phyloP scores from a whole-genome alignment of 1,139 yeast species.

The Spencermartinsiella ligniputridi region DNA sequence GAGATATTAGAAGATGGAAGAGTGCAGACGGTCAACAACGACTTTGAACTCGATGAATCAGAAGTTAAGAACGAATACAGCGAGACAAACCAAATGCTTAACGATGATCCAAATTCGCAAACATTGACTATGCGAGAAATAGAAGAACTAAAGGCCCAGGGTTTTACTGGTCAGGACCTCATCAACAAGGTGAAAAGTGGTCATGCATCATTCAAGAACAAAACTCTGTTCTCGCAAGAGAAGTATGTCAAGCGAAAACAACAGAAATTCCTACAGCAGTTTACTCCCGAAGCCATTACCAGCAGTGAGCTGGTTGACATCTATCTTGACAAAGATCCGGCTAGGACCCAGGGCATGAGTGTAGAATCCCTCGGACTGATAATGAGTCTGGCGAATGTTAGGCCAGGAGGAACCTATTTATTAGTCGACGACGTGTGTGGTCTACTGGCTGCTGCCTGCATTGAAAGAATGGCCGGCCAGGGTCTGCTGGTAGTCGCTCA shows the following conservation, averaged over 20 bases:
- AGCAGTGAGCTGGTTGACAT: constrained; percentile 70
- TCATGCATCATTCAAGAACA: constrained; percentile 83
- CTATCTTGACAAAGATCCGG: constrained; percentile 67
- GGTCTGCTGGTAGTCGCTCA: constrained; percentile 78
- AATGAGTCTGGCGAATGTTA: constrained; percentile 71
- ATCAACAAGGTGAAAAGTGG: constrained; percentile 77
- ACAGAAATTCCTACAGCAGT: constrained; percentile 81
- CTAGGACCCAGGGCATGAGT: constrained; percentile 73
- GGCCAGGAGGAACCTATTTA: constrained; percentile 84
- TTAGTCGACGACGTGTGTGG: constrained; percentile 93
- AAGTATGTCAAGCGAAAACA: constrained; percentile 88
- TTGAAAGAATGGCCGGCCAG: constrained; percentile 84
- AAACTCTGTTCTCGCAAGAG: constrained; percentile 85
- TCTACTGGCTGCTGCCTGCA: constrained; percentile 68
- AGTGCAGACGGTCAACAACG: constrained; percentile 24
- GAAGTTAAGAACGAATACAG: constrained; percentile 28
- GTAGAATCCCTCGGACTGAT: constrained; percentile 77
- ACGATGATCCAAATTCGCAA: constrained; percentile 77
- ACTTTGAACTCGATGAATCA: constrained; percentile 27
- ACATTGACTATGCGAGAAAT: constrained; percentile 70
- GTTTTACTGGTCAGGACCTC: constrained; percentile 68
- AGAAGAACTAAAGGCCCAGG: constrained; percentile 62
- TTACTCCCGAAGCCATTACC: constrained; percentile 77
- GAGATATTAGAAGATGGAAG: constrained; percentile 54
- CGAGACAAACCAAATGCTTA: constrained; percentile 61